Evolutionary conservation across 1,284 basidiomycete species (phyloP).

Genomic region (Trametes sp.): DNA sequence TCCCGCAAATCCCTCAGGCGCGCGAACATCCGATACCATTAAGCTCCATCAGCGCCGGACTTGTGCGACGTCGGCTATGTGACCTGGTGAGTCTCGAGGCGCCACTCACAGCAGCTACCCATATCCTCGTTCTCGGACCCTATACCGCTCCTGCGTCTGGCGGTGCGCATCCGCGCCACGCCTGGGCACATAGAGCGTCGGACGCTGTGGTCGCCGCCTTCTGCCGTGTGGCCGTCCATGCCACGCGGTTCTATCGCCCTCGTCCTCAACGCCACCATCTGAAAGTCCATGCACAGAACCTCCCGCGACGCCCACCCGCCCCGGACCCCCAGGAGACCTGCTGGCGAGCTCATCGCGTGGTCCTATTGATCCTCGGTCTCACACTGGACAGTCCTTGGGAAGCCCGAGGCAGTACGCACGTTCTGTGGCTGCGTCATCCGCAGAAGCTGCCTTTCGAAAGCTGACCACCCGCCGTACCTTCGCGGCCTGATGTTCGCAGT

Average conservation of each 20-base stretch:
- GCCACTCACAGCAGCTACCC: neutral
- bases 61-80: neutral
- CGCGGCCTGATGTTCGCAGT: slow-evolving; percentile 1
- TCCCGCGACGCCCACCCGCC: neutral
- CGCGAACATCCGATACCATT: neutral
- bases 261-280: slow-evolving; percentile 19
- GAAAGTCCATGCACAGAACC: slow-evolving; percentile 17
- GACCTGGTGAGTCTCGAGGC: neutral
- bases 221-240: slow-evolving; percentile 7
- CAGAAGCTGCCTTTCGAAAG: neutral
- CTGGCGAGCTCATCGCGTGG: neutral
- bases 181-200: slow-evolving; percentile 3
- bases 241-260: neutral
- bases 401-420: slow-evolving; percentile 7
- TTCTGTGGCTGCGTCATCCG: slow-evolving; percentile 12
- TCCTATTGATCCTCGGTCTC: slow-evolving; percentile 1
- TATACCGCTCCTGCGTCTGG: neutral
- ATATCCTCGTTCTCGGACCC: neutral
- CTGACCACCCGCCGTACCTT: neutral
- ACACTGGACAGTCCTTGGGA: slow-evolving; percentile 22
- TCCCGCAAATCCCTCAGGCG: neutral
- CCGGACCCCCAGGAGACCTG: neutral
- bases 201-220: neutral
- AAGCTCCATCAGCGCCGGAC: neutral
- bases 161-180: neutral